Evolutionary conservation across 2,329 filamentous ascomycete species (phyloP).

Genomic region (Annulohypoxylon truncatum): DNA sequence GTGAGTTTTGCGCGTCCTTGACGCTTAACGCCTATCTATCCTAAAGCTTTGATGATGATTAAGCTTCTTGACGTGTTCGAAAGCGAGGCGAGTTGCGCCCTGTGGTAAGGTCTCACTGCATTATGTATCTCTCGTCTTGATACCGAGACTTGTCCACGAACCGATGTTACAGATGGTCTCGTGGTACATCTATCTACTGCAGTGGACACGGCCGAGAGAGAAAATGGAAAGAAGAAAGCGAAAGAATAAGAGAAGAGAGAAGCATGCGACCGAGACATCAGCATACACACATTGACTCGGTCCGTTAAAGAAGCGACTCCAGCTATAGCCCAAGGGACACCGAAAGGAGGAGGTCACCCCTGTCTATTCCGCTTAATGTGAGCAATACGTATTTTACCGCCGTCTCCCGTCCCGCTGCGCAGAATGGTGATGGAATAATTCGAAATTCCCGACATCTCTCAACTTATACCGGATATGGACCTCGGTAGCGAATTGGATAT

Average conservation of each 20-base stretch:
- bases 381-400: slow-evolving; percentile 47
- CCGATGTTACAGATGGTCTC: slow-evolving; percentile 36
- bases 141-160: slow-evolving; percentile 42
- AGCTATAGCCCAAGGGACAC: slow-evolving; percentile 39
- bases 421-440: slow-evolving; percentile 40
- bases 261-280: slow-evolving; percentile 46
- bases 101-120: slow-evolving; percentile 43
- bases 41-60: slow-evolving; percentile 29
- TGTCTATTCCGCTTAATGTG: slow-evolving; percentile 45
- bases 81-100: slow-evolving; percentile 40
- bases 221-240: neutral
- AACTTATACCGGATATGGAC: slow-evolving; percentile 38
- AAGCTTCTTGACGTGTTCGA: slow-evolving; percentile 37
- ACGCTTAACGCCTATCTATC: slow-evolving; percentile 20
- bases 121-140: slow-evolving; percentile 36
- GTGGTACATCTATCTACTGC: slow-evolving; percentile 37
- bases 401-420: slow-evolving; percentile 39
- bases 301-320: slow-evolving; percentile 44
- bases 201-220: slow-evolving; percentile 25
- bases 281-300: slow-evolving; percentile 46
- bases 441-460: slow-evolving; percentile 35
- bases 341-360: slow-evolving; percentile 41
- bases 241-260: slow-evolving; percentile 23
- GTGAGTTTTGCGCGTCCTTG: neutral
- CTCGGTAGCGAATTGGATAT: slow-evolving; percentile 44